Evolutionary conservation across 2,329 filamentous ascomycete genomes (phyloP).

Genomic region (Verticillium isaacii): DNA sequence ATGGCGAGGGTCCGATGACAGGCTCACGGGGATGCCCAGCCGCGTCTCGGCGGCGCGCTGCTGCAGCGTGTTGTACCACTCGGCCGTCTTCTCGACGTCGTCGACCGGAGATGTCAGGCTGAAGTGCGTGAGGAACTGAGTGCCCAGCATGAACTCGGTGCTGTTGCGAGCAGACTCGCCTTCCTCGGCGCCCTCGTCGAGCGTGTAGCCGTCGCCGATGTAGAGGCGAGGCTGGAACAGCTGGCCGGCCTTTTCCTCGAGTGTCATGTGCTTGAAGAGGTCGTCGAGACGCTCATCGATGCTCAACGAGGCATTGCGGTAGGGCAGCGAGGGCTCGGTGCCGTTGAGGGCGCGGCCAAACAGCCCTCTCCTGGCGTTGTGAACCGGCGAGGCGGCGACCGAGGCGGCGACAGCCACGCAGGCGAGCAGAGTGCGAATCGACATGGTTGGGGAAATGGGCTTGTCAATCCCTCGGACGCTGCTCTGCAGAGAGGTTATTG

Average conservation of each 20-base stretch:
- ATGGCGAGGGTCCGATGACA: slow-evolving; percentile 43
- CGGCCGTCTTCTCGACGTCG: slow-evolving; percentile 26
- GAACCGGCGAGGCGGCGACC: too few relatives aligned
- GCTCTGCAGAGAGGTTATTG: too few relatives aligned
- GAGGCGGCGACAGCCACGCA: too few relatives aligned
- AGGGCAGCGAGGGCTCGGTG: slow-evolving; percentile 3
- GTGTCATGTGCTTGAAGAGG: slow-evolving; percentile 37
- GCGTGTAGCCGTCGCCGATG: slow-evolving; percentile 15
- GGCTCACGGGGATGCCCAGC: slow-evolving; percentile 42
- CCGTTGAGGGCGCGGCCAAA: too few relatives aligned
- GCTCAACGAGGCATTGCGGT: slow-evolving; percentile 27
- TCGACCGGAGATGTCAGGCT: slow-evolving; percentile 38
- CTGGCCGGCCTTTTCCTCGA: slow-evolving; percentile 43
- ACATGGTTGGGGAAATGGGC: too few relatives aligned
- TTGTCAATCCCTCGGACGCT: too few relatives aligned
- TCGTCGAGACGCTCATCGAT: slow-evolving; percentile 41
- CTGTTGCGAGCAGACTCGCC: neutral
- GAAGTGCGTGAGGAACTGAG: slow-evolving; percentile 37
- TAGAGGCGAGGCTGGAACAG: slow-evolving; percentile 35
- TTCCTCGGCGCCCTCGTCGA: neutral
- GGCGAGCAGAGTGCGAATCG: too few relatives aligned
- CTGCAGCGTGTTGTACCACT: slow-evolving; percentile 38
- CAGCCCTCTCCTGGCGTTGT: too few relatives aligned
- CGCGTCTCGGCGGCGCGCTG: slow-evolving; percentile 34
- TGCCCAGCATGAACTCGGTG: slow-evolving; percentile 26